Conservation (phyloP, 2,329 filamentous ascomycete species). For the Claviceps capensis region DNA sequence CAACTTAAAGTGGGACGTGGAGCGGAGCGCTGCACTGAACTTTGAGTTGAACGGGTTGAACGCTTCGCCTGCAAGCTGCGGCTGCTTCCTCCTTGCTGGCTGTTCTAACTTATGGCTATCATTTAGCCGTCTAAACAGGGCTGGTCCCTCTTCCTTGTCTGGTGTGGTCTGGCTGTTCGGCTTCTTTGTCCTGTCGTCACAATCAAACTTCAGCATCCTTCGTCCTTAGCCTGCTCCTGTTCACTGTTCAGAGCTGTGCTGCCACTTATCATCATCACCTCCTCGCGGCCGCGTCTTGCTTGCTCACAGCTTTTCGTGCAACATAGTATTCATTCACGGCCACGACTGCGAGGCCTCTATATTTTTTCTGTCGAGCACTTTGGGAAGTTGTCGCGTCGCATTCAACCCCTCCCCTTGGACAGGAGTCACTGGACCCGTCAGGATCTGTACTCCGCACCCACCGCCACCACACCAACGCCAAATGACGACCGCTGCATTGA, state of each 20-base stretch:
- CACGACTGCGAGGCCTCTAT: neutral
- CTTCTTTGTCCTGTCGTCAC: neutral
- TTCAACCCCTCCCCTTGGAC: neutral
- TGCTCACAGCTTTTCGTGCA: neutral
- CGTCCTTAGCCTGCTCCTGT: neutral
- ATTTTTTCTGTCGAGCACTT: neutral
- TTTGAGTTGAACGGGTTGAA: neutral
- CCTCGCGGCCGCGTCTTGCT: neutral
- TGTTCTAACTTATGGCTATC: neutral
- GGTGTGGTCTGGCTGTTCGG: neutral
- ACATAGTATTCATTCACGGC: neutral
- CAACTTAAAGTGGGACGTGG: neutral
- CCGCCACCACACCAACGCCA: constrained; percentile 1
- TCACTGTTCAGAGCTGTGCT: neutral
- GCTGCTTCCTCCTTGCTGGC: neutral
- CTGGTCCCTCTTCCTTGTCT: neutral
- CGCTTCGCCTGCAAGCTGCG: neutral
- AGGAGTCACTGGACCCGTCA: neutral
- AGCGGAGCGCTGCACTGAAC: neutral
- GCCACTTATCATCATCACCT: neutral
- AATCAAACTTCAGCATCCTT: neutral
- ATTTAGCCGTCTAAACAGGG: neutral
- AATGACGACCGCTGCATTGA: constrained; percentile 5
- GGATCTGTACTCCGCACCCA: constrained; percentile 3
- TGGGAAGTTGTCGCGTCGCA: neutral